Base-by-base conservation (phyloP, 1,139 yeast genomes). In the Taphrina wiesneri region DNA sequence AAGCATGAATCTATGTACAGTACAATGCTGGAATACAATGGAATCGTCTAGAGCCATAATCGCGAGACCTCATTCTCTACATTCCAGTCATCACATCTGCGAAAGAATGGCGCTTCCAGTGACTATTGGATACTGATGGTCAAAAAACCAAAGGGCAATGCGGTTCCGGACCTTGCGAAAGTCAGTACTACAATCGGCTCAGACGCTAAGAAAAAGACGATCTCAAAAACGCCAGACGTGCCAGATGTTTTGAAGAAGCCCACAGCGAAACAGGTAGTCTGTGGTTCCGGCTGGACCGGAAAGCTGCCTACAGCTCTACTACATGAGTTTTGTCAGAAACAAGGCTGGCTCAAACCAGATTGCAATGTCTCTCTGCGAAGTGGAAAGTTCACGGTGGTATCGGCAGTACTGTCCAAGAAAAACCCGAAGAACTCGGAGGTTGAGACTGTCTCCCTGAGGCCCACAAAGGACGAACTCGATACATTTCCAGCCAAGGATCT, bases 261-360 rank as follows among this genome's bases (percentile, higher is more conserved):
- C 66, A 39, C 74, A 32, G 69, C 74, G 68, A 73, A 84, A 67
- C 75, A 82, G 13, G 75, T 81, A n/a, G 86, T 86, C 0, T 83
- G 89, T 0, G 80, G 84, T 1, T 79, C 86, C 0, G 85, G 88
- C 26, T 92, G 98, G 97, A 91, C 97, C 0, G 99, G 99, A 0
- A 93, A 93, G 72, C 79, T 93, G 13, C 98, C 99, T 0, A 91
- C 90, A 1, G 86, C 96, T 0, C 76, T 93, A 39, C 80, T 93
- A 3, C 90, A 90, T 73, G 99, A 93, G 73, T 88, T 87, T 70
- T 89, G 96, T 70, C 97, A 90, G 74, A 88, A 87, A 73, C 86
- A 84, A 68, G 90, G 90, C 75, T 93, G 99, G 99, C 88, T 86
- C 67, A 87, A 87, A 71, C 96, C 90, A 3, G 85, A 82, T 19